Evolutionary conservation across 202 grass and related monocot species (phyloP).

Genomic region (Tripidium arundinaceum): DNA sequence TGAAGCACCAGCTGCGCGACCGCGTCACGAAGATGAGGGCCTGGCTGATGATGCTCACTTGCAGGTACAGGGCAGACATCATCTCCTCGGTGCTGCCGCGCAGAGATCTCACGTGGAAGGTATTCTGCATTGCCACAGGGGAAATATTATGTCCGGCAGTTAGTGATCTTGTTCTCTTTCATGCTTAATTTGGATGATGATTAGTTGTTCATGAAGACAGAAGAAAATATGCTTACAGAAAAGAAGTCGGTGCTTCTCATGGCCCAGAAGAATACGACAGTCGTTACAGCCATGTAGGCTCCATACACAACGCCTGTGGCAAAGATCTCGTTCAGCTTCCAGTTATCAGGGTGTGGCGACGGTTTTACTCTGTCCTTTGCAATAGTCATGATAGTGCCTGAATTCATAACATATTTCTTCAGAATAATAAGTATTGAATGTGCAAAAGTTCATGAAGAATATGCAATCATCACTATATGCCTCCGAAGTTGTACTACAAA

Average conservation of each 20-base stretch:
- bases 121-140: constrained; percentile 23
- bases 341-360: constrained; percentile 59
- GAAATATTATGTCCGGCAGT: not conserved
- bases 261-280: constrained; percentile 60
- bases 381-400: constrained; percentile 75
- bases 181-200: not conserved
- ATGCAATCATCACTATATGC: too few species aligned
- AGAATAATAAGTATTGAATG: not conserved
- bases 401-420: not conserved
- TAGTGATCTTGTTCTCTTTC: not conserved
- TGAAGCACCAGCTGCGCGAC: constrained; percentile 44
- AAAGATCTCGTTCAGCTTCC: constrained; percentile 72
- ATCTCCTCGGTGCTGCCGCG: constrained; percentile 45
- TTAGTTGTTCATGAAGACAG: not conserved
- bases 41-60: constrained; percentile 77
- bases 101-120: constrained; percentile 53
- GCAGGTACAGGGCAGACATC: constrained; percentile 66
- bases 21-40: constrained; percentile 70
- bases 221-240: constrained; percentile 31
- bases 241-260: constrained; percentile 61
- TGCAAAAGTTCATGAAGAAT: too few species aligned
- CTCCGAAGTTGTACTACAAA: not conserved
- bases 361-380: constrained; percentile 64
- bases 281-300: constrained; percentile 54
- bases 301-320: constrained; percentile 53